phyloP scores from a whole-genome alignment of 768 basidiomycete species.

The Serendipita indica region DNA sequence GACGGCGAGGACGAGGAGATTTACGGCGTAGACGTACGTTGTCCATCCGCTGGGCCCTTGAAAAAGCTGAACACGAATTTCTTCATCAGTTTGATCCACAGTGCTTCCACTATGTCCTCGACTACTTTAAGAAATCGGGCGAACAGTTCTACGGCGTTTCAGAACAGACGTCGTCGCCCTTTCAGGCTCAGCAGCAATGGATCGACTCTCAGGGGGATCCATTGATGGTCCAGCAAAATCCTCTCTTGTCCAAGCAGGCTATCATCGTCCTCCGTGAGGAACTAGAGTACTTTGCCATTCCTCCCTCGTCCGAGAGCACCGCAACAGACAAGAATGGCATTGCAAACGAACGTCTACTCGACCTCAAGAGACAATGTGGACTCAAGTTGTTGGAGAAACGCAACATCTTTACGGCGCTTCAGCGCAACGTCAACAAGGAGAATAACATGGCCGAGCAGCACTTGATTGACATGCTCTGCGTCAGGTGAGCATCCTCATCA shows the following conservation, averaged over 20 bases:
- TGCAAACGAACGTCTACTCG: slow-evolving; percentile 61
- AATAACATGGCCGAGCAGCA: slow-evolving; percentile 99
- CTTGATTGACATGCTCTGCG: slow-evolving; percentile 98
- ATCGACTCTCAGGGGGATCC: slow-evolving; percentile 33
- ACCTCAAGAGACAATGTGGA: slow-evolving; percentile 77
- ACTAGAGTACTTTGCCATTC: slow-evolving; percentile 95
- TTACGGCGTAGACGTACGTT: slow-evolving; percentile 88
- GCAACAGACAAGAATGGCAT: slow-evolving; percentile 63
- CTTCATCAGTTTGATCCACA: slow-evolving; percentile 79
- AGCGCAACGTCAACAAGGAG: slow-evolving; percentile 98
- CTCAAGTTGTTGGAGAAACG: slow-evolving; percentile 73
- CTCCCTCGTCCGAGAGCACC: slow-evolving; percentile 48
- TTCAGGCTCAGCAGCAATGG: slow-evolving; percentile 64
- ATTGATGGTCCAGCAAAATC: slow-evolving; percentile 49
- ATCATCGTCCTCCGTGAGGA: slow-evolving; percentile 98
- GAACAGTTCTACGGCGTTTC: slow-evolving; percentile 84
- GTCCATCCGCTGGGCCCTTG: background rate
- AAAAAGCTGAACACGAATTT: slow-evolving; percentile 11
- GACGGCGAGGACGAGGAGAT: slow-evolving; percentile 82
- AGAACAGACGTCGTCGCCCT: slow-evolving; percentile 47
- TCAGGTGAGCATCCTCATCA: slow-evolving; percentile 53
- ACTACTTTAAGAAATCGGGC: slow-evolving; percentile 80
- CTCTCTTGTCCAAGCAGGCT: slow-evolving; percentile 86
- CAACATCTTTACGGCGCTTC: slow-evolving; percentile 93
- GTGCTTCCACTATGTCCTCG: slow-evolving; percentile 85